Evolutionary conservation across 2,329 filamentous ascomycete species (phyloP), one percentile per base, ranked within the genome.

Genomic region (Aureobasidium sp.): DNA sequence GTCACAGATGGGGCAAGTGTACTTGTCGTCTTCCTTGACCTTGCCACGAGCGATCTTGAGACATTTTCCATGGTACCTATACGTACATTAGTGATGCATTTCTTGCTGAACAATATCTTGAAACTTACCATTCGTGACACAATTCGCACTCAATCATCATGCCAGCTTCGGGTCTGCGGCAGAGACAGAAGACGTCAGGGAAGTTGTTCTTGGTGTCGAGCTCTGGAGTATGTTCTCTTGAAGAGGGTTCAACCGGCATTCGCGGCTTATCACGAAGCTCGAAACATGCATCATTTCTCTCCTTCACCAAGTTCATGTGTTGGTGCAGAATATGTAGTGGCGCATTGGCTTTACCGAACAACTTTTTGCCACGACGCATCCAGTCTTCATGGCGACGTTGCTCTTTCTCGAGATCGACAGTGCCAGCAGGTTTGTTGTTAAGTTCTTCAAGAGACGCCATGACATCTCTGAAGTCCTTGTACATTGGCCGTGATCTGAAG

Each of bases 121-220:
- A 54, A 36, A 32, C 25, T 79, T 74, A 92, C 94, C 94, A 99
- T 78, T 99, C 94, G 70, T 97, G 93, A 75, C 94, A 99, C 42
- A 97, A 81, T 73, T 97, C 94, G 73, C 94, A 99, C 75, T 99
- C 94, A 69, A 99, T 97, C 94, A 99, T 99, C 88, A 97, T 95
- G 57, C 94, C 94, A 41, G 93, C 91, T 75, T 99, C 94, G 6
- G 91, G 85, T 65, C 87, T 90, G 63, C 94, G 86, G 76, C 94
- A 99, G 67, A 99, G 96, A 74, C 94, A 99, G 73, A 97, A 99
- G 0, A 97, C 93, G 71, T 97, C 77, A 1, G 75, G 72, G 54
- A 75, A 70, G 29, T 70, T 71, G 27, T 79, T 81, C 30, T 66
- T 65, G 15, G 63, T 66, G 21, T 67, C 68, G 3, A 68, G 45